Evolutionary conservation across 441 rosid genomes (phyloP).

Genomic region (Euphorbia celastroides): DNA sequence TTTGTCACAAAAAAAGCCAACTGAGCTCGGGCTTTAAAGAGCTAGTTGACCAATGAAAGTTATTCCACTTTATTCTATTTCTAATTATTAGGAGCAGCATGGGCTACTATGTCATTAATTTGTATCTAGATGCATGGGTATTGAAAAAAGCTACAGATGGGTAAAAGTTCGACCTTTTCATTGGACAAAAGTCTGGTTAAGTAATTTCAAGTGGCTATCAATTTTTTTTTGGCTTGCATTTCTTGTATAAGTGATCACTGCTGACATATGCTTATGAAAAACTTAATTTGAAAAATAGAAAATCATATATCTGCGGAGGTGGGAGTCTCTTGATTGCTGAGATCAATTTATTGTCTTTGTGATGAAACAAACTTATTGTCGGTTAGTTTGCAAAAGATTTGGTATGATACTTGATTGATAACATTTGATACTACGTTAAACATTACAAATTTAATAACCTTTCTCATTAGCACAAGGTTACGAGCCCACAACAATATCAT

Average conservation of each 20-base stretch:
- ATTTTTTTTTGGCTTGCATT: too few species aligned
- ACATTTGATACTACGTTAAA: background rate
- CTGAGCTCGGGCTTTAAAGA: too few species aligned
- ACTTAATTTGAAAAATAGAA: too few species aligned
- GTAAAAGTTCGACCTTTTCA: background rate
- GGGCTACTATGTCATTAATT: background rate
- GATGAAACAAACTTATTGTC: background rate
- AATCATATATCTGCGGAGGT: too few species aligned
- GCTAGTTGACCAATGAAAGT: too few species aligned
- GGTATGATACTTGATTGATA: background rate
- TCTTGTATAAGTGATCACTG: too few species aligned
- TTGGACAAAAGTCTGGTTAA: background rate
- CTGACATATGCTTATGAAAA: too few species aligned
- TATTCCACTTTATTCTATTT: too few species aligned
- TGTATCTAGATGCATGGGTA: background rate
- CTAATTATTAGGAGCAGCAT: too few species aligned
- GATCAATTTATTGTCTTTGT: too few species aligned
- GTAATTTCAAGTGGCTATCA: background rate
- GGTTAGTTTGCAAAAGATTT: background rate
- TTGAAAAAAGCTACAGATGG: background rate
- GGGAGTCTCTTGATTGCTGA: too few species aligned
- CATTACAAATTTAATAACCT: background rate
- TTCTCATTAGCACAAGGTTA: background rate
- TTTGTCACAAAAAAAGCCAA: too few species aligned
- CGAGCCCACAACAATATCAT: background rate